Evolutionary conservation across 2,329 filamentous ascomycete genomes (phyloP).

Genomic region (Ophiosphaerella herpotricha): DNA sequence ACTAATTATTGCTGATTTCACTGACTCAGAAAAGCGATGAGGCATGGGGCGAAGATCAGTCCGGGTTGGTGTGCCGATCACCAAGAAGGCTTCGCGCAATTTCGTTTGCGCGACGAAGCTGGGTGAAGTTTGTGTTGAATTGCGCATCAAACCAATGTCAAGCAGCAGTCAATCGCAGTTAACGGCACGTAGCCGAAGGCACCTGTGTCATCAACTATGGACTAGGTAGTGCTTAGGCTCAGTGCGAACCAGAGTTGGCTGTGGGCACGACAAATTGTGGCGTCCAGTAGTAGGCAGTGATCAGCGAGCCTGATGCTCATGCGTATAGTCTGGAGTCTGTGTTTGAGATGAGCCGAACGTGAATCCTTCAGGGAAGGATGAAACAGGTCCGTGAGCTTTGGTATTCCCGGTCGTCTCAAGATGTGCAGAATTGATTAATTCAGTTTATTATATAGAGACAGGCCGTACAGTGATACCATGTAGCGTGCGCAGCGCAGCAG

Average conservation of each 20-base stretch:
- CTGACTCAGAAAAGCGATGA: background rate
- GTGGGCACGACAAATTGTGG: too few relatives aligned
- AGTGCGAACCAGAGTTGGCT: too few relatives aligned
- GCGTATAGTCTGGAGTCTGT: background rate
- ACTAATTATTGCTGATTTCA: background rate
- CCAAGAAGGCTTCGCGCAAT: background rate
- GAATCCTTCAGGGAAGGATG: constrained; percentile 20
- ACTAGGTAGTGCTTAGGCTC: too few relatives aligned
- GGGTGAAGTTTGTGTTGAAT: background rate
- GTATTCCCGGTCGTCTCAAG: constrained; percentile 27
- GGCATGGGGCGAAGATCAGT: constrained; percentile 5
- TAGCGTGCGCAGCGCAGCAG: constrained; percentile 1
- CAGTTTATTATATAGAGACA: constrained; percentile 1
- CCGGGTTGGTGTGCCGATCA: constrained; percentile 1
- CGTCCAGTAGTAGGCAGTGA: too few relatives aligned
- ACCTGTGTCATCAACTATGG: too few relatives aligned
- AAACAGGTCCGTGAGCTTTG: constrained; percentile 23
- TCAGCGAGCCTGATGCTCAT: too few relatives aligned
- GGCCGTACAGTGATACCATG: background rate
- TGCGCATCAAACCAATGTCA: background rate
- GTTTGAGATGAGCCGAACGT: constrained; percentile 14
- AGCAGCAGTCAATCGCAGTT: background rate
- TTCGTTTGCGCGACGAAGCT: background rate
- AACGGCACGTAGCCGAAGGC: too few relatives aligned
- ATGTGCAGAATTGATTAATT: constrained; percentile 3